Conservation (phyloP, 2,329 filamentous ascomycete species). For the Fusarium torulosum region DNA sequence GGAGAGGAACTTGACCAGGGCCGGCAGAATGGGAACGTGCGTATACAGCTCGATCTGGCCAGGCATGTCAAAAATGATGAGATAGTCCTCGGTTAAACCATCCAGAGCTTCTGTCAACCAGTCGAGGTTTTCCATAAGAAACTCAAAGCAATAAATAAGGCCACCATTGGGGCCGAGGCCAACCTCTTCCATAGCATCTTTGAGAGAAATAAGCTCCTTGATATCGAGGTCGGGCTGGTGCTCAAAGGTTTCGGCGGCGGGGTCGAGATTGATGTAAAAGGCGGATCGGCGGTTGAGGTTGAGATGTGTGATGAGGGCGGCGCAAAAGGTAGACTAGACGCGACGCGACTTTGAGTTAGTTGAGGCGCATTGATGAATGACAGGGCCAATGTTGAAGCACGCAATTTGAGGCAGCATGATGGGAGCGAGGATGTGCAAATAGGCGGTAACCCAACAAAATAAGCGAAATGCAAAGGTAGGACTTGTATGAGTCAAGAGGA, state of each 20-base stretch:
- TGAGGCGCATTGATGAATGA: conserved; percentile 21
- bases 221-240: conserved; percentile 95
- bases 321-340: conserved; percentile 88
- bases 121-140: conserved; percentile 92
- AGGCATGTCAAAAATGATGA: conserved; percentile 98
- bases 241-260: conserved; percentile 91
- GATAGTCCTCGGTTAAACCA: conserved; percentile 89
- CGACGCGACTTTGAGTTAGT: conserved; percentile 19
- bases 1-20: conserved; percentile 84
- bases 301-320: conserved; percentile 91
- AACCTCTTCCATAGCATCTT: conserved; percentile 97
- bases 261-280: conserved; percentile 98
- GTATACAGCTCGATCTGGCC: conserved; percentile 99
- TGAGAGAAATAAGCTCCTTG: conserved; percentile 91
- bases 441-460: conserved; percentile 16
- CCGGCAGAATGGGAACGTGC: conserved; percentile 91
- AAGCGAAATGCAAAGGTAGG: conserved; percentile 12
- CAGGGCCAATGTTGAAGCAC: conserved; percentile 26
- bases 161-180: conserved; percentile 91
- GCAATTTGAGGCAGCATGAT: conserved; percentile 36
- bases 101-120: conserved; percentile 90
- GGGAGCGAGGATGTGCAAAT: conserved; percentile 23
- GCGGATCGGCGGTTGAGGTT: conserved; percentile 90
- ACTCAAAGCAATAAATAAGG: conserved; percentile 96
- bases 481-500: conserved; percentile 19